Evolutionary conservation across 306 rosid species (phyloP), one percentile per base, ranked within the genome.

Genomic region (Potentilla sterilis): DNA sequence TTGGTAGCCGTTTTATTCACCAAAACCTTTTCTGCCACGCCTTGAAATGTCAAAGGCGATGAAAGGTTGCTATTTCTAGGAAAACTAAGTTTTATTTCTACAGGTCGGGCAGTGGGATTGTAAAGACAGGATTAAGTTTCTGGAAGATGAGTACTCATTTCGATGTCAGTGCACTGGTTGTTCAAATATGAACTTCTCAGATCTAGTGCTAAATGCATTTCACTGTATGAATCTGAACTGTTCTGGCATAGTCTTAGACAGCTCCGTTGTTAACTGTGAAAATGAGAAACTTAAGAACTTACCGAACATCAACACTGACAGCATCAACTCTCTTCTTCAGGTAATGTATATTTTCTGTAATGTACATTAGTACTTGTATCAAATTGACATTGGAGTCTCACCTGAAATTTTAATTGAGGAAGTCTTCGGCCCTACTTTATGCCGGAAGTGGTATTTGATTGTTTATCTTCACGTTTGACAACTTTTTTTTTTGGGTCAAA

Each of bases 101-200:
- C 92, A 93, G 98, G 93, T 89, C 85, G 98, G 98, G 70, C 87
- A 89, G 78, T 93, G 88, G 96, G 93, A 85, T 79, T 86, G 88
- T 72, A 85, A 86, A 81, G 98, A 82, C 74, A 90, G 98, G 44
- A 79, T 80, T 51, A 80, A 75, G 75, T 88, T 88, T 82, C 95
- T 93, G 35, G 80, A 87, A 85, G 91, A 90, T 12, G 92, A 93
- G 77, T 93, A 91, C 61, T 73, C 81, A 3, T 93, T 93, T 80
- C 84, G 24, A 46, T 93, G 98, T 80, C 89, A 70, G 69, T 93
- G 98, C 81, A 73, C 84, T 70, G 93, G 87, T 75, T 93, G 98
- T 83, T 82, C 91, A 65, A 82, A 84, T 76, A 83, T 81, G 67
- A 89, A 89, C 80, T 74, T 86, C 18, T 78, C 98, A 18, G 97